Conservation (phyloP, 352 stramenopile species). For the Lagenidium giganteum region DNA sequence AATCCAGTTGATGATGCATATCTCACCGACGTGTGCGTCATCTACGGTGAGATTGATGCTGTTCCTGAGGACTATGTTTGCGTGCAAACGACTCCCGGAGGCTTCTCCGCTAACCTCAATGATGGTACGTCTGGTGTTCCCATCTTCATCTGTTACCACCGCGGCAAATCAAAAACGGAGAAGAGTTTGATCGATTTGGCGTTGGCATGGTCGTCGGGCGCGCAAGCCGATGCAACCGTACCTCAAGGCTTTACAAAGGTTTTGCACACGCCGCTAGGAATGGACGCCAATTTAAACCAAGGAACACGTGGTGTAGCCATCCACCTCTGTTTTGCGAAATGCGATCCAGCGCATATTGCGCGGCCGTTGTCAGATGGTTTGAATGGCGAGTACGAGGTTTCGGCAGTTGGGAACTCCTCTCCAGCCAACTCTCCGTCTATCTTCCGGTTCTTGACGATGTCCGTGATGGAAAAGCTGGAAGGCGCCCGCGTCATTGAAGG, state of each 20-base stretch:
- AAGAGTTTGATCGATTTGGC: constrained; percentile 72
- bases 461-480: constrained; percentile 46
- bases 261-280: constrained; percentile 78
- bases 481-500: constrained; percentile 48
- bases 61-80: constrained; percentile 75
- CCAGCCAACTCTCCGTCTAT: background rate
- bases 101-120: constrained; percentile 79
- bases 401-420: constrained; percentile 7
- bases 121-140: constrained; percentile 65
- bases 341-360: constrained; percentile 38
- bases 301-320: constrained; percentile 70
- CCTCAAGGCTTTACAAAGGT: constrained; percentile 78
- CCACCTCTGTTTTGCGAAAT: constrained; percentile 69
- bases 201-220: constrained; percentile 73
- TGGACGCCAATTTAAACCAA: constrained; percentile 85
- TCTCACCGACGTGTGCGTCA: constrained; percentile 72
- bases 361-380: constrained; percentile 53
- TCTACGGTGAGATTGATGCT: constrained; percentile 84
- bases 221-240: constrained; percentile 49
- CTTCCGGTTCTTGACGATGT: constrained; percentile 35
- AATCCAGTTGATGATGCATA: constrained; percentile 30
- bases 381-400: constrained; percentile 82
- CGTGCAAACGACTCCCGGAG: constrained; percentile 59
- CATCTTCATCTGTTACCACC: constrained; percentile 83
- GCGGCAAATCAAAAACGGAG: constrained; percentile 17